Percentiles rank a stretch among this genome's conserved stretches.
Evolutionary conservation across 192 early-diverging fungal species (phyloP).

Genomic region (Backusella tarrabulga): DNA sequence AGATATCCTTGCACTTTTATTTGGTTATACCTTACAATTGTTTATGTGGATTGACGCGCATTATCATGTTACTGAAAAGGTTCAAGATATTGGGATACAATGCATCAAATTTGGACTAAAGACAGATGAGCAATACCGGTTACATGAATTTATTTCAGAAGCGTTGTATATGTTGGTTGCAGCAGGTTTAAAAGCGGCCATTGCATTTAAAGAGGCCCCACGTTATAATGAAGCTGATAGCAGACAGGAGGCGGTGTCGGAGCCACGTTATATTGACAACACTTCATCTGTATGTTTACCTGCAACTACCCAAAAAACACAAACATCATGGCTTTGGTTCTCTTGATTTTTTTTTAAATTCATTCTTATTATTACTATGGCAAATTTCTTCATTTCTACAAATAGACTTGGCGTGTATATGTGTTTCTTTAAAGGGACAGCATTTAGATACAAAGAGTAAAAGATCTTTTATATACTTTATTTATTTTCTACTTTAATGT

Average conservation of each 20-base stretch:
- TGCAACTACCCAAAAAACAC: background rate
- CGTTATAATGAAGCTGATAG: slow-evolving; percentile 16
- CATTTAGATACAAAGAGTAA: too few species aligned
- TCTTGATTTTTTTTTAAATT: background rate
- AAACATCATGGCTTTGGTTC: slow-evolving; percentile 1
- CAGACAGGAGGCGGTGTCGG: background rate
- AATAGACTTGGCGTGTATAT: too few species aligned
- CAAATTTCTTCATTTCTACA: too few species aligned
- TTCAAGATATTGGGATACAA: slow-evolving; percentile 44
- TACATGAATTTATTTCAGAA: slow-evolving; percentile 50
- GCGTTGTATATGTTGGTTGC: slow-evolving; percentile 44
- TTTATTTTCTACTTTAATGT: too few species aligned
- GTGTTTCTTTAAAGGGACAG: too few species aligned
- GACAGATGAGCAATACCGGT: slow-evolving; percentile 50
- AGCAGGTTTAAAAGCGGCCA: slow-evolving; percentile 48
- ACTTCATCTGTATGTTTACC: background rate
- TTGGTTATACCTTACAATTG: slow-evolving; percentile 41
- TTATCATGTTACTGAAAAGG: slow-evolving; percentile 48
- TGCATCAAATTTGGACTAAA: slow-evolving; percentile 50
- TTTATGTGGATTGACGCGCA: slow-evolving; percentile 41
- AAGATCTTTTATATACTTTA: too few species aligned
- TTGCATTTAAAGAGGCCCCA: slow-evolving; percentile 53
- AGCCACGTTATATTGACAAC: background rate
- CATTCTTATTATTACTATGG: background rate
- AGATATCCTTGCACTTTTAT: slow-evolving; percentile 24